These are phyloP conservation scores for Pseudopyrenochaeta lycopersici DNA, from an alignment of 2,329 filamentous ascomycete genomes.

Conservation along the genomic window DNA sequence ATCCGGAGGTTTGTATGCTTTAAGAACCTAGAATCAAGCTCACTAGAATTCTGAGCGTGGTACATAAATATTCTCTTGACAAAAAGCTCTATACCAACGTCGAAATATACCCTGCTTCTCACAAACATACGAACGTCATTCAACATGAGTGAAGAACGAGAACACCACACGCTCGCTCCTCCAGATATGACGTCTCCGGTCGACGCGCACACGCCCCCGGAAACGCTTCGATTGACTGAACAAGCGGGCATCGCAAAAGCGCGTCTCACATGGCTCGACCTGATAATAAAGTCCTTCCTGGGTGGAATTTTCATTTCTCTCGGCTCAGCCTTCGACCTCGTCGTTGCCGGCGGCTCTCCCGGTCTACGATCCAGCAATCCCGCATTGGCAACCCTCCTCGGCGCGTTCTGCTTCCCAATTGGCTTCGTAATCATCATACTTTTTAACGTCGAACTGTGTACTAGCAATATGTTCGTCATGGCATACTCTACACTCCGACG, in stretches of 20 bases:
- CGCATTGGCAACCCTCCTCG: conserved; percentile 16
- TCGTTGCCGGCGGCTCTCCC: conserved; percentile 41
- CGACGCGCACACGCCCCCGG: conserved; percentile 13
- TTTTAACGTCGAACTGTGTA: conserved; percentile 23
- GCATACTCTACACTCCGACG: conserved; percentile 13
- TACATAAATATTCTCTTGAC: no score
- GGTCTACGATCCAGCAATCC: conserved; percentile 21
- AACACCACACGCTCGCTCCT: conserved; percentile 13
- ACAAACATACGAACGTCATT: no score
- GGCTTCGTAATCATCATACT: conserved; percentile 24
- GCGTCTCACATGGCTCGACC: conserved; percentile 41
- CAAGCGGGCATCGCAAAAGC: conserved; percentile 22
- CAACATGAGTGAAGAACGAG: conserved; percentile 2
- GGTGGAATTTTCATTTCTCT: conserved; percentile 46
- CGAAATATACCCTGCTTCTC: no score
- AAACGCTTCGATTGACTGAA: conserved; percentile 17
- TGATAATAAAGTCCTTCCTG: conserved; percentile 43
- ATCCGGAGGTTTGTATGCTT: no score
- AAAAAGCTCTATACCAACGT: no score
- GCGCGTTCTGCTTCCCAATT: conserved; percentile 15
- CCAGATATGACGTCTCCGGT: conserved; percentile 9
- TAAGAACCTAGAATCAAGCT: no score
- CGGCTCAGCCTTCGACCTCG: conserved; percentile 45
- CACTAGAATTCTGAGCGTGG: no score
- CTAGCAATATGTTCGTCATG: conserved; percentile 28